A percentile compares a stretch with the other conserved stretches of the same genome.
Conservation (phyloP, 495 filamentous ascomycete genomes). For the Talaromyces proteolyticus region DNA sequence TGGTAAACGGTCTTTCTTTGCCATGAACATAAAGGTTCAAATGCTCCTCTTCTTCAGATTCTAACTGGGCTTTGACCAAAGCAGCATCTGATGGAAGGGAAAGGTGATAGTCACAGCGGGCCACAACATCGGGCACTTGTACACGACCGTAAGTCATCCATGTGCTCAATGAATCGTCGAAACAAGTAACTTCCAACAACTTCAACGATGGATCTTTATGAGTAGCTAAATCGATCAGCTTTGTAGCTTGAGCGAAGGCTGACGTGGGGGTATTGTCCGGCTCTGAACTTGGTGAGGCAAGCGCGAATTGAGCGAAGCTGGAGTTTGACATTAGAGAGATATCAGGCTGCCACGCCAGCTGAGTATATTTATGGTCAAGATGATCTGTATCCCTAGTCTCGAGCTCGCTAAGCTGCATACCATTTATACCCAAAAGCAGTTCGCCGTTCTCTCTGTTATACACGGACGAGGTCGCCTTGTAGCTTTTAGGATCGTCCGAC, state of each 20-base stretch:
- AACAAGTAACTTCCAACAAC: neutral
- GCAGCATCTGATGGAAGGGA: neutral
- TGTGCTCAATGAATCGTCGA: neutral
- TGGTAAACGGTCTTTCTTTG: neutral
- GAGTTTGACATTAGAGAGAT: conserved; percentile 15
- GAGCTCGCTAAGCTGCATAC: conserved; percentile 9
- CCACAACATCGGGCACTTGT: neutral
- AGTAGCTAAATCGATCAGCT: neutral
- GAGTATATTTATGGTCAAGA: neutral
- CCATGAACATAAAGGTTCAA: neutral
- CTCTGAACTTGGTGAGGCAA: neutral
- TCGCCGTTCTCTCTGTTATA: conserved; percentile 4
- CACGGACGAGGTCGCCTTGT: neutral
- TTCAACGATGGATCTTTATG: neutral
- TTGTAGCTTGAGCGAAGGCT: neutral
- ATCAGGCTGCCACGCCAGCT: conserved; percentile 11
- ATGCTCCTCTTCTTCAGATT: neutral
- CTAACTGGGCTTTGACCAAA: neutral
- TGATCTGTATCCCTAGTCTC: neutral
- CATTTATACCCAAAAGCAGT: conserved; percentile 14
- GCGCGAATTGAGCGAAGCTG: neutral
- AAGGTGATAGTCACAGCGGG: neutral
- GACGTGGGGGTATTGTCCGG: neutral
- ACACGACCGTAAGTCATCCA: neutral
- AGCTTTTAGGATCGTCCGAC: neutral